Evolutionary conservation across 2,329 filamentous ascomycete species (phyloP), one percentile per base, ranked within the genome.

Genomic region (Didymellaceae sp.): DNA sequence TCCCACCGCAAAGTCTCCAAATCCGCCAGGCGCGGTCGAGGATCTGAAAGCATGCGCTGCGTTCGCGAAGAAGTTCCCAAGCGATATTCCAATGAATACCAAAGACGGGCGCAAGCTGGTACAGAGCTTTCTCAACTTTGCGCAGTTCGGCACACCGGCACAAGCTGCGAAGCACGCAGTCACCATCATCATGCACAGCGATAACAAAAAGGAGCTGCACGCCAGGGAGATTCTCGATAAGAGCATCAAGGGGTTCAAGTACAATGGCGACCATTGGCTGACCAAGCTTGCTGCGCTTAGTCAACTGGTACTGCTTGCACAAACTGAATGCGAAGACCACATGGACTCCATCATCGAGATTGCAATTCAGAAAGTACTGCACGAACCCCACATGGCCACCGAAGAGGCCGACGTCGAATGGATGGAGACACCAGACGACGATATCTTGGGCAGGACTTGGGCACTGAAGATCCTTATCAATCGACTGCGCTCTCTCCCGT

Each of bases 1-100:
- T 1, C 94, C 94, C 0, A 86, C 84, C 4, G 80, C 83, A 16
- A 84, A 79, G 14, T 84, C 83, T 43, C 68, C 81, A 1, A 92
- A 92, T 55, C 88, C 93, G 44, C 73, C 84, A 1, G 81, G 84
- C 3, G 87, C 90, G n/a, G 90, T 94, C 10, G 90, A 97, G 65
- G 93, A 93, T 2, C 80, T 99, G 51, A 97, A 96, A 70, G 93
- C 95, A 2, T 97, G 94, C 70, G 89, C 93, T 8, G 91, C 89
- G 2, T 99, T 96, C 70, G 90, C 92, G 1, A 88, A 87, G 65
- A 91, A 88, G 62, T 93, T 95, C 61, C 87, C 93, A 0, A 81
- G 86, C 9, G 92, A 97, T 53, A 84, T 99, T 44, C 89, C 90
- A 1, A 83, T 71, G 45, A 71, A 72, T 40, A 55, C 63, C 10